Evolutionary conservation across 225 moss, liverwort and hornwort species (phyloP).

Genomic region (Straminergon stramineum): DNA sequence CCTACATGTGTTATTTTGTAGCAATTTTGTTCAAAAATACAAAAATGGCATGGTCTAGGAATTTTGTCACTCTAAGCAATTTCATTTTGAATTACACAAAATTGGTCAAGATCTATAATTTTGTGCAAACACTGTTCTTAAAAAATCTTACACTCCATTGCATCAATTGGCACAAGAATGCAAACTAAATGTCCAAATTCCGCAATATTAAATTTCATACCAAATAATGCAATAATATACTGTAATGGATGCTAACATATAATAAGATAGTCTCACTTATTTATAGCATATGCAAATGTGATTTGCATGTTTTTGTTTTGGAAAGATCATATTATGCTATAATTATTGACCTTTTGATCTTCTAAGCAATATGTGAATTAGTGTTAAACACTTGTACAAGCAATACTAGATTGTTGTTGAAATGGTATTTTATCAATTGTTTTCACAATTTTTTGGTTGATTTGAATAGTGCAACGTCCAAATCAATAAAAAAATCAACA

Average conservation of each 20-base stretch:
- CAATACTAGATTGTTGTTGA: too few relatives aligned
- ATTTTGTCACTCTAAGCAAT: background rate
- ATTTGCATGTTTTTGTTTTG: background rate
- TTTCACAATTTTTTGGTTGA: too few relatives aligned
- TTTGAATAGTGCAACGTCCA: too few relatives aligned
- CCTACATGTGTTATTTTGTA: background rate
- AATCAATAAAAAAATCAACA: too few relatives aligned
- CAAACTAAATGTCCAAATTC: background rate
- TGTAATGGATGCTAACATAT: background rate
- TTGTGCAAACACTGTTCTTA: background rate
- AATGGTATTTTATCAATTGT: too few relatives aligned
- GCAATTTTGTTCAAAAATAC: background rate
- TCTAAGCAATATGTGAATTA: background rate
- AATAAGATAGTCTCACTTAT: background rate
- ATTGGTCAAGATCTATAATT: background rate
- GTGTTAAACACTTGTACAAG: background rate
- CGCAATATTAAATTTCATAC: rapidly evolving
- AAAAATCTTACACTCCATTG: background rate
- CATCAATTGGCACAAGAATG: background rate
- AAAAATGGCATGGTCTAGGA: background rate
- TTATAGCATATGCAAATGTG: too few relatives aligned
- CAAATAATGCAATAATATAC: background rate
- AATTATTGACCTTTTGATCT: background rate
- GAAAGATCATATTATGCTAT: background rate
- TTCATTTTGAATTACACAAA: background rate